Evolutionary conservation across 225 moss, liverwort and hornwort species (phyloP).

Genomic region (Anthoceros angustus): DNA sequence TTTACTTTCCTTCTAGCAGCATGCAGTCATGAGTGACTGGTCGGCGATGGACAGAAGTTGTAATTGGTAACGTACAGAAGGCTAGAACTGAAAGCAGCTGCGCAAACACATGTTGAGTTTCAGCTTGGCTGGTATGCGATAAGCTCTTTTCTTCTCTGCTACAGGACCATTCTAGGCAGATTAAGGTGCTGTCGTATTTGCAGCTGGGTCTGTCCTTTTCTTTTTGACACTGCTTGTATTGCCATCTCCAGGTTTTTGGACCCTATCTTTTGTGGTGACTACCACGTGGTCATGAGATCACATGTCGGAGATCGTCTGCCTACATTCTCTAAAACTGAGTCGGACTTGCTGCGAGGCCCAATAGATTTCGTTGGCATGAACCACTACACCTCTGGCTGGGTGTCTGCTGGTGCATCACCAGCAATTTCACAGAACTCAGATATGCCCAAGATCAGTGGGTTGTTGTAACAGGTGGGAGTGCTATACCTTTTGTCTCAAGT

Average conservation of each 20-base stretch:
- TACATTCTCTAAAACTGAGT: constrained; percentile 29
- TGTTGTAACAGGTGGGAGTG: constrained; percentile 24
- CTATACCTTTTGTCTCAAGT: not conserved
- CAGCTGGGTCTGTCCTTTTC: not conserved
- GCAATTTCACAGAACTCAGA: constrained; percentile 19
- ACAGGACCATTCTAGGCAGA: not conserved
- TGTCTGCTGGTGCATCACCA: constrained; percentile 28
- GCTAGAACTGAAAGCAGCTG: constrained; percentile 42
- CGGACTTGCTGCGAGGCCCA: constrained; percentile 34
- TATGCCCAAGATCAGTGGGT: constrained; percentile 51
- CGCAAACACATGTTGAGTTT: constrained; percentile 35
- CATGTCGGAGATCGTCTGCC: constrained; percentile 51
- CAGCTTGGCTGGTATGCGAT: constrained; percentile 61
- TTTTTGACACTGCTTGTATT: not conserved
- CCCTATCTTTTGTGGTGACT: constrained; percentile 68
- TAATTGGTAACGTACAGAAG: constrained; percentile 48
- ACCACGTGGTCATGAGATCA: constrained; percentile 55
- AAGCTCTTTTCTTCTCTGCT: not conserved
- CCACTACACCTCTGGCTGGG: constrained; percentile 52
- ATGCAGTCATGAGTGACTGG: constrained; percentile 35
- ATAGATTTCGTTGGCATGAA: constrained; percentile 77
- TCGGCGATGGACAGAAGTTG: constrained; percentile 64
- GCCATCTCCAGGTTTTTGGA: constrained; percentile 53
- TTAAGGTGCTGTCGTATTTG: constrained; percentile 8
- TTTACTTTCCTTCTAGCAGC: constrained; percentile 15